Evolutionary conservation across 208 protist species (phyloP).

Genomic region (Trypanosoma cruzi): DNA sequence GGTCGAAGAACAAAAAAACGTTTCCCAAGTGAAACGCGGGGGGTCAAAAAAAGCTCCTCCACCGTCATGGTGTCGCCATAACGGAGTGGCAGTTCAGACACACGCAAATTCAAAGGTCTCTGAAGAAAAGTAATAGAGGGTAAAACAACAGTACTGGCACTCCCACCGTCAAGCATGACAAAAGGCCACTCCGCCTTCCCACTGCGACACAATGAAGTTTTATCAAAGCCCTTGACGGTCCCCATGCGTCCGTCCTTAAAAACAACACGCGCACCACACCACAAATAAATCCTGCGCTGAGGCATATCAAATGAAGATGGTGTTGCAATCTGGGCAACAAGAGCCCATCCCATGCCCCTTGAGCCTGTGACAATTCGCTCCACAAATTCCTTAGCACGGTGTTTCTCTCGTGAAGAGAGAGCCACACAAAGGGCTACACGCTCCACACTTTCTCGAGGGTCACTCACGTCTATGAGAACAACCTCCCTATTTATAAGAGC

Average conservation of each 20-base stretch:
- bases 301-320: slow-evolving; percentile 15
- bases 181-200: slow-evolving; percentile 3
- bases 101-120: background rate
- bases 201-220: background rate
- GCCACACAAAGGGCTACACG: slow-evolving; percentile 18
- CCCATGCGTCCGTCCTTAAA: slow-evolving; percentile 18
- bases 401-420: background rate
- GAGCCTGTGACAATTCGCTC: background rate
- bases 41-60: slow-evolving; percentile 19
- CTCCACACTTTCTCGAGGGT: slow-evolving; percentile 5
- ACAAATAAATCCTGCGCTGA: slow-evolving; percentile 13
- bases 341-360: slow-evolving; percentile 10
- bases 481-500: slow-evolving; percentile 4
- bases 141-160: background rate
- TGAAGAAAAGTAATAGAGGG: background rate
- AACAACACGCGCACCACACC: slow-evolving; percentile 19
- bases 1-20: slow-evolving; percentile 12
- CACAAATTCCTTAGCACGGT: background rate
- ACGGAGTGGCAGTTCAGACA: slow-evolving; percentile 18
- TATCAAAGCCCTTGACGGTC: slow-evolving; percentile 11
- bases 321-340: slow-evolving; percentile 17
- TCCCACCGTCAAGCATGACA: slow-evolving; percentile 18
- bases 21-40: background rate
- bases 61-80: slow-evolving; percentile 17
- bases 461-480: slow-evolving; percentile 12